Conservation (phyloP, 371 early-diverging fungal species). For the Mucor racemosus region DNA sequence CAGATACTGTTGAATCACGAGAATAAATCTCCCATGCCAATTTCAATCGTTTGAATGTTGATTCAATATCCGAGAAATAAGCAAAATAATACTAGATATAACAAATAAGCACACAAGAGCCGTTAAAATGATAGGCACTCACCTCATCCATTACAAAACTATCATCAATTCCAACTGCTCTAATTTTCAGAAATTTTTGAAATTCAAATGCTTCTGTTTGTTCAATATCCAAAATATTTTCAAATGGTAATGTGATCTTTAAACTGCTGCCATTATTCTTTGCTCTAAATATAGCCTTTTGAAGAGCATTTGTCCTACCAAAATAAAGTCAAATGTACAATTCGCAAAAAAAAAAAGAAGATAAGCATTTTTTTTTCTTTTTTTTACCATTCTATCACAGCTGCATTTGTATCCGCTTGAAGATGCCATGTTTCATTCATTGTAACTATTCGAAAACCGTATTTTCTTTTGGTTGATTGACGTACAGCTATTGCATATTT, state of each 20-base stretch:
- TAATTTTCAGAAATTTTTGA: slow-evolving; percentile 63
- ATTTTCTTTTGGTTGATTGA: slow-evolving; percentile 50
- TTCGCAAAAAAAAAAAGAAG: neutral
- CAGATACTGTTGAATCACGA: neutral
- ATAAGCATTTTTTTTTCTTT: neutral
- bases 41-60: slow-evolving; percentile 42
- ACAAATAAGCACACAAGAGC: neutral
- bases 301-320: slow-evolving; percentile 59
- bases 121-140: neutral
- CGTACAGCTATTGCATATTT: slow-evolving; percentile 63
- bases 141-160: slow-evolving; percentile 71
- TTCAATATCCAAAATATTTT: slow-evolving; percentile 65
- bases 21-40: slow-evolving; percentile 32
- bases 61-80: slow-evolving; percentile 63
- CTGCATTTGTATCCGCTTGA: slow-evolving; percentile 59
- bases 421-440: slow-evolving; percentile 57
- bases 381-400: slow-evolving; percentile 59
- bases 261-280: slow-evolving; percentile 69
- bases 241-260: slow-evolving; percentile 63
- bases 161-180: slow-evolving; percentile 65
- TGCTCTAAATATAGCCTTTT: slow-evolving; percentile 67
- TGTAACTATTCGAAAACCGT: slow-evolving; percentile 65
- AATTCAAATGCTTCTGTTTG: slow-evolving; percentile 61
- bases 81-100: slow-evolving; percentile 68
- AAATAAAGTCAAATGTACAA: slow-evolving; percentile 1